Evolutionary conservation across 2,329 filamentous ascomycete genomes (phyloP).

Genomic region (Coleophoma eucalyptorum): DNA sequence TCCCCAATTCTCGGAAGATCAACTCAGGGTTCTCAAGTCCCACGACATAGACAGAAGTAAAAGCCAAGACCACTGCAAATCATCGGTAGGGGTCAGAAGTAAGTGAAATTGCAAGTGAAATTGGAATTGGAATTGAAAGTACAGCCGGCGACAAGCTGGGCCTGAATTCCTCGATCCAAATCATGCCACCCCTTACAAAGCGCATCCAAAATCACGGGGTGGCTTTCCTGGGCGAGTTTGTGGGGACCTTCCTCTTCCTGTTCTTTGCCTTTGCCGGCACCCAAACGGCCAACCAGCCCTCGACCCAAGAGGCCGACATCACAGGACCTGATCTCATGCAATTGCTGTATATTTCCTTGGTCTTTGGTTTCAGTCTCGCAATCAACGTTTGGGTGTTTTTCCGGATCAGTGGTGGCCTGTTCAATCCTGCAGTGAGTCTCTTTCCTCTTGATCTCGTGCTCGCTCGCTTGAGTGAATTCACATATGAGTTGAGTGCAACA

Average conservation of each 20-base stretch:
- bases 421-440: constrained; percentile 37
- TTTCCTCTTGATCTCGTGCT: not conserved
- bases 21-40: too few species aligned
- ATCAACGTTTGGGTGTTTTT: constrained; percentile 49
- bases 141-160: too few species aligned
- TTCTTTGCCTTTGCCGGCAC: constrained; percentile 17
- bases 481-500: too few species aligned
- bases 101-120: too few species aligned
- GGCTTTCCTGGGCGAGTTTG: constrained; percentile 40
- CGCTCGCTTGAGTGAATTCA: too few species aligned
- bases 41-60: too few species aligned
- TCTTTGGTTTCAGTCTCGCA: constrained; percentile 27
- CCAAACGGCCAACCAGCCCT: constrained; percentile 1
- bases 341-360: constrained; percentile 26
- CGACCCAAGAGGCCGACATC: not conserved
- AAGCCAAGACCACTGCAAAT: too few species aligned
- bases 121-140: too few species aligned
- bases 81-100: too few species aligned
- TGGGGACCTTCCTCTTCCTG: constrained; percentile 37
- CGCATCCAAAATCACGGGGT: constrained; percentile 21
- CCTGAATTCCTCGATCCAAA: too few species aligned
- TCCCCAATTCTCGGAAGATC: too few species aligned
- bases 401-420: constrained; percentile 42
- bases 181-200: too few species aligned
- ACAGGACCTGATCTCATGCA: constrained; percentile 33